These are phyloP conservation scores for Penicillium frequentans DNA, from an alignment of 2,329 filamentous ascomycete species.

Conservation along the genomic window DNA sequence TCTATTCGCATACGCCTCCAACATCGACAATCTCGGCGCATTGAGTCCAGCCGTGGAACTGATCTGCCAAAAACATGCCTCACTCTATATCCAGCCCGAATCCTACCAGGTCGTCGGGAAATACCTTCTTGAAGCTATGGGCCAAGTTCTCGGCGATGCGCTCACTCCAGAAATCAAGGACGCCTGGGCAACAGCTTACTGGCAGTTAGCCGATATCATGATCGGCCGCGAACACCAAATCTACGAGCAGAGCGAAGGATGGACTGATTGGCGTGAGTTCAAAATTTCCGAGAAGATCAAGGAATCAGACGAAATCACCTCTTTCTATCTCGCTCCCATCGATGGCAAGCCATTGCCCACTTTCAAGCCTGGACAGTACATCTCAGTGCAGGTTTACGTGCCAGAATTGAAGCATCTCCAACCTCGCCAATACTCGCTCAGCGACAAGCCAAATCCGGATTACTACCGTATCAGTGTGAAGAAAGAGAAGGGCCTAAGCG, in stretches of 20 bases:
- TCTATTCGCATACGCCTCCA: slow-evolving; percentile 69
- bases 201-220: slow-evolving; percentile 71
- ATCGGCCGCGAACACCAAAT: slow-evolving; percentile 65
- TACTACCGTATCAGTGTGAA: slow-evolving; percentile 73
- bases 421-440: slow-evolving; percentile 71
- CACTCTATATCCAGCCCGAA: slow-evolving; percentile 65
- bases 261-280: slow-evolving; percentile 69
- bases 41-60: slow-evolving; percentile 61
- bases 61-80: slow-evolving; percentile 76
- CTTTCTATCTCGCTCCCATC: slow-evolving; percentile 67
- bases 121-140: slow-evolving; percentile 68
- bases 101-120: slow-evolving; percentile 71
- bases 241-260: slow-evolving; percentile 61
- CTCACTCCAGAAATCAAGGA: slow-evolving; percentile 64
- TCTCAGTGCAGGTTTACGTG: slow-evolving; percentile 62
- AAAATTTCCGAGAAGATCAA: slow-evolving; percentile 63
- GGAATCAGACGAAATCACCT: slow-evolving; percentile 68
- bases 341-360: slow-evolving; percentile 61
- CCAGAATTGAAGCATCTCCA: slow-evolving; percentile 63
- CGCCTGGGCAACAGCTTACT: slow-evolving; percentile 72
- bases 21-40: slow-evolving; percentile 67
- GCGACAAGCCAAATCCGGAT: slow-evolving; percentile 60
- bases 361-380: slow-evolving; percentile 71
- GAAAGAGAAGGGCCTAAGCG: slow-evolving; percentile 58
- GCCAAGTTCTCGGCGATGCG: slow-evolving; percentile 64